Conservation (phyloP, 305 asterid species). For the Plantago rigida region DNA sequence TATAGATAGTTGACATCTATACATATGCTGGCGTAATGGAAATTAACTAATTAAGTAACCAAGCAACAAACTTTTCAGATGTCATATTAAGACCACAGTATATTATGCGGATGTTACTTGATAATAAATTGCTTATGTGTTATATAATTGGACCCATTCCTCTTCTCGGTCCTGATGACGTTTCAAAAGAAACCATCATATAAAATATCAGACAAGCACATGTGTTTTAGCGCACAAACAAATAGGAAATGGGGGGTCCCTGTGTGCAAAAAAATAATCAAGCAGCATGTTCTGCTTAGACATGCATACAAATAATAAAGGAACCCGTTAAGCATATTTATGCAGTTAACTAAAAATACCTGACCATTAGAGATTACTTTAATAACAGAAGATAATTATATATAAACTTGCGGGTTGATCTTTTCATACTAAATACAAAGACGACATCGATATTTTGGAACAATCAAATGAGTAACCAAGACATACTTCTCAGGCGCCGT, state of each 20-base stretch:
- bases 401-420: background rate
- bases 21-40: background rate
- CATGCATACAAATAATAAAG: too few relatives aligned
- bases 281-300: too few relatives aligned
- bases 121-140: background rate
- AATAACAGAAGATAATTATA: background rate
- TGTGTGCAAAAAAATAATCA: too few relatives aligned
- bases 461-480: constrained; percentile 18
- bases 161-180: too few relatives aligned
- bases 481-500: constrained; percentile 88
- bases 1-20: background rate
- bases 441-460: background rate
- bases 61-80: background rate
- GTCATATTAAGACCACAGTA: background rate
- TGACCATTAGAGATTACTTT: constrained; percentile 11
- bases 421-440: background rate
- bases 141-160: too few relatives aligned
- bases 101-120: background rate
- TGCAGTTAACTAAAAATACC: background rate
- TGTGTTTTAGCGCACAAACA: too few relatives aligned
- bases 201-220: background rate
- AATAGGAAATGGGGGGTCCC: too few relatives aligned
- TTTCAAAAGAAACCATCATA: background rate
- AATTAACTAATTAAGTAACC: background rate
- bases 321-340: too few relatives aligned